These are phyloP conservation scores for Fusarium poae DNA, from an alignment of 2,329 filamentous ascomycete species.

Conservation along the genomic window DNA sequence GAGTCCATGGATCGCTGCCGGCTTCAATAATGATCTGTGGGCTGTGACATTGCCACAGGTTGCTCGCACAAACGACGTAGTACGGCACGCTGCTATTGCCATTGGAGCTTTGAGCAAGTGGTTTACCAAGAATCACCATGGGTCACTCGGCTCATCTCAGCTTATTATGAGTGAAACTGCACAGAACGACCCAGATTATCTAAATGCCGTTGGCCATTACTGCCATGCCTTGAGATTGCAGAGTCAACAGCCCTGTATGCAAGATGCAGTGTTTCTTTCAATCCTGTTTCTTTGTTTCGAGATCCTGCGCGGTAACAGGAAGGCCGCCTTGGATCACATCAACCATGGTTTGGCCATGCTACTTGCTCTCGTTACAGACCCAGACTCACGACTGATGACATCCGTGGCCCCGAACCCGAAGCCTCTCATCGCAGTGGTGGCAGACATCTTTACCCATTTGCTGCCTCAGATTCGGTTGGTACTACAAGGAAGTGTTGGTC, in stretches of 20 bases:
- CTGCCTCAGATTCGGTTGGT: constrained; percentile 30
- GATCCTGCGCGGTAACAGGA: constrained; percentile 48
- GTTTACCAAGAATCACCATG: neutral
- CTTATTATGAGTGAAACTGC: neutral
- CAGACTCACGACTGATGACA: constrained; percentile 18
- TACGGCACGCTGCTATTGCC: constrained; percentile 52
- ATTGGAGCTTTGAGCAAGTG: constrained; percentile 50
- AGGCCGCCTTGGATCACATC: constrained; percentile 53
- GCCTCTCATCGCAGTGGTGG: constrained; percentile 33
- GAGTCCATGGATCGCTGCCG: constrained; percentile 49
- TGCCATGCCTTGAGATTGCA: constrained; percentile 52
- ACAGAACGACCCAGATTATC: constrained; percentile 43
- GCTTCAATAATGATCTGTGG: constrained; percentile 49
- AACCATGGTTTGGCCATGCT: constrained; percentile 55
- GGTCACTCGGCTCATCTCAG: neutral
- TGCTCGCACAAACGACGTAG: constrained; percentile 43
- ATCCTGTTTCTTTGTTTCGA: constrained; percentile 53
- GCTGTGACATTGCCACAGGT: constrained; percentile 51
- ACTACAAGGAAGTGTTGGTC: constrained; percentile 23
- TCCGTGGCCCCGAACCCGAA: constrained; percentile 42
- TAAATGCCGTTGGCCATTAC: constrained; percentile 54
- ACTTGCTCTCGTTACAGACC: constrained; percentile 50
- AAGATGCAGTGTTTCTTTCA: constrained; percentile 51
- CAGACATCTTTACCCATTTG: constrained; percentile 36
- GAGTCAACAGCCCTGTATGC: constrained; percentile 46